Base-by-base conservation (phyloP, 192 early-diverging fungal species). In the Chytriomyces sp. region DNA sequence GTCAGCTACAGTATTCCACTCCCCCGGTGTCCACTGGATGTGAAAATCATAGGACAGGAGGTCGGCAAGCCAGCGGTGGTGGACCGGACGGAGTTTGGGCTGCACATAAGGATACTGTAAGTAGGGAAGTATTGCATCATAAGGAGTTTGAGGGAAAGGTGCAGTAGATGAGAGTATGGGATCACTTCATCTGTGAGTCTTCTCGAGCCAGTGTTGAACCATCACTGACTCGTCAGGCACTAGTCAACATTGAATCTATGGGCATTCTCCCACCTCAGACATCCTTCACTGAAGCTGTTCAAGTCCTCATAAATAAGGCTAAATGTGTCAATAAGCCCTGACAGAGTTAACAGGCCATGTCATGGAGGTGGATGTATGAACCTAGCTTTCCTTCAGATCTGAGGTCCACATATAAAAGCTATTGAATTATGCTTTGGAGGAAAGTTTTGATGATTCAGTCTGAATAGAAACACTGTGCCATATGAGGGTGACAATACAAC, bases 111-210 rank as follows among this genome's bases (percentile, higher is more conserved):
- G 97, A 99, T 76, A 99, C 95, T 3, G 93, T 95, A 26, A 93
- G 91, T 70, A 86, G 97, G 26, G 95, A 99, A 76, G 93, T 93
- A 10, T 82, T 99, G 62, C 88, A 95, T 39, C 95, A 99, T 71
- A 82, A 89, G 52, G 93, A 96, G 81, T 97, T 99, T 74, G 85
- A 94, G 71, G 89, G 89, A 75, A 93, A 90, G 75, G 97, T 99
- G 38, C 84, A 86, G 49, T 81, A 98, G 41, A 91, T 89, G 31
- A 88, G 97, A 39, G 87, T 96, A 31, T 92, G 95, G 37, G 94
- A 99, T 75, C 97, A 99, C 78, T 99, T 98, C 76, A 94, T 99
- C 64, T 99, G 92, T 91, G 93, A 92, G 86, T 58, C 30, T 58
- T 58, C 30, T 38, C 39, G 57, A 59, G 17, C 19, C 34, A 60